Evolutionary conservation across 371 early-diverging fungal genomes (phyloP), one percentile per base, ranked within the genome.

Genomic region (Mucor sp.): DNA sequence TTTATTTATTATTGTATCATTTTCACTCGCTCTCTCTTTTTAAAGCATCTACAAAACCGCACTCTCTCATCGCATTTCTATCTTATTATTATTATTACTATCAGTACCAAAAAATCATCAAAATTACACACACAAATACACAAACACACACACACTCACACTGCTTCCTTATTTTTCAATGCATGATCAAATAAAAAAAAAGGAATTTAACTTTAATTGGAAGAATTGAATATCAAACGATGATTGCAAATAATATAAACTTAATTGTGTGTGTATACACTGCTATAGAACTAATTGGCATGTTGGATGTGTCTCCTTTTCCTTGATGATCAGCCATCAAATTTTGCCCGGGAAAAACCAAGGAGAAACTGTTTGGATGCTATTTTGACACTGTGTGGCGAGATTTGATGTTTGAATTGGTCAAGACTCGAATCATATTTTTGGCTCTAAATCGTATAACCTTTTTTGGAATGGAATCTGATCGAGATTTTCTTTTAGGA

Each of bases 121-220:
- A 37, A 37, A 50, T 50, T 19, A 44, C 44, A 44, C 50, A 50
- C 50, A 50, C 19, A 48, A 21, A n/a, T 6, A 48, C n/a, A 3
- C 21, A 47, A n/a, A 19, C 47, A 47, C 19, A 48, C 48, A n/a
- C n/a, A 48, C n/a, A 3, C 21, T 9, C 23, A 7, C 7, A 25
- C 4, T 25, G 8, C 12, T 50, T 25, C 25, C 12, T 19, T 23
- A 11, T 23, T 50, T 50, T 50, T 50, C 50, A 50, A 50, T 50
- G 50, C 50, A 50, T 50, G 50, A 50, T 50, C 50, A 50, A 50
- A 50, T 50, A 50, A 50, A 50, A 50, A 50, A 50, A 50, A 50
- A 50, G 25, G 50, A 19, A 50, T 50, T 50, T 50, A 50, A 50
- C 50, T 50, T 50, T 50, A 50, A 50, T 50, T 50, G 21, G 50